Base-by-base conservation (phyloP, 2,329 filamentous ascomycete species). In the Hortaea werneckii region DNA sequence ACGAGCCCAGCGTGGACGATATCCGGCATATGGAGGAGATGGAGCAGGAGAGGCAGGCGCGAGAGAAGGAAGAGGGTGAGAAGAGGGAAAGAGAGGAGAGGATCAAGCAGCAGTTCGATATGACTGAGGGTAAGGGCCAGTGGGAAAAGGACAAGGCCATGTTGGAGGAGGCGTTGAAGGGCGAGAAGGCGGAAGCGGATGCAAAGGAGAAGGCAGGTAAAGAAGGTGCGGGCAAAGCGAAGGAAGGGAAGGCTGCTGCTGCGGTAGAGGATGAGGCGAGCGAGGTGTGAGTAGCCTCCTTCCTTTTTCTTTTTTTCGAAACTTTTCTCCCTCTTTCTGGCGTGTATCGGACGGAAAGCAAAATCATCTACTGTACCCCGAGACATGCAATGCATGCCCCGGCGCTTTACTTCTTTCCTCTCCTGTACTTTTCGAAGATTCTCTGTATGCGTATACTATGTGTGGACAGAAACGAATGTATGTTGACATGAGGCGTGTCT, bases 1-100 rank as follows among this genome's bases (percentile, higher is more conserved):
- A 98, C 71, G 92, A 98, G 67, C 92, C 92, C n/a, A 95, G 87
- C 59, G 86, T 95, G 11, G 92, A 98, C 60, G 92, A 98, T 60
- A 86, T 96, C 52, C 82, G 85, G 49, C 92, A 96, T 61, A 98
- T 98, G 92, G 90, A 89, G 78, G 88, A 95, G 68, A 95, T 96
- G 90, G 90, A 96, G 62, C 75, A 82, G 53, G 89, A 96, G 63
- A 80, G 84, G 45, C 76, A 85, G 52, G 80, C 79, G 27, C 83
- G 82, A 41, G 90, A 95, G 65, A 77, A 80, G 29, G 87, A 92
- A 64, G 87, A 94, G 61, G 77, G 79, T 55, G 80, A 83, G 50
- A 82, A 83, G 60, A 77, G 78, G 26, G 83, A 87, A 50, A 79
- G 80, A 46, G 73, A 82, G 55, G 82, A 87, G 61, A 87, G 87